A percentile compares a stretch with the other conserved stretches of the same genome.
phyloP scores from a whole-genome alignment of 352 stramenopile genomes.

The Pythium rhizo-oryzae region DNA sequence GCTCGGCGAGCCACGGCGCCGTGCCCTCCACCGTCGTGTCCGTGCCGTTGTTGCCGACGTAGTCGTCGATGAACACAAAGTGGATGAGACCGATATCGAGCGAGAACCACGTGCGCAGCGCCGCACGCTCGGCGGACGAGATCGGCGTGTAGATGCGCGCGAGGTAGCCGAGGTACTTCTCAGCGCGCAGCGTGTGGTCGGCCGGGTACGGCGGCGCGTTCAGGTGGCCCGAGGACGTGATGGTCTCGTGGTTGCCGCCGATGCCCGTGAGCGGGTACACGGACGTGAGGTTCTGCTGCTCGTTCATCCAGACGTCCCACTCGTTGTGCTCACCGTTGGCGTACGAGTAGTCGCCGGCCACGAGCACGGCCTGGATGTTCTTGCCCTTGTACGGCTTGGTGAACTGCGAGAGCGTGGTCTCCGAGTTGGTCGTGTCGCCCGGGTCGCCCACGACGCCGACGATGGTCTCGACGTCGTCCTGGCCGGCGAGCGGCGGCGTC shows the following conservation, averaged over 20 bases:
- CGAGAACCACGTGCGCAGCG: conserved; percentile 12
- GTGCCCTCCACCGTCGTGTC: conserved; percentile 9
- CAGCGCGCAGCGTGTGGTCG: conserved; percentile 2
- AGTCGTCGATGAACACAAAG: conserved; percentile 18
- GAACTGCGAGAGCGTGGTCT: conserved; percentile 12
- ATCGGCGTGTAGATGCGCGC: conserved; percentile 15
- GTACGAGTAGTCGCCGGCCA: conserved; percentile 14
- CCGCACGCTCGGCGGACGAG: neutral
- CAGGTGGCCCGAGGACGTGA: conserved; percentile 8
- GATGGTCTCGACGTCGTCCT: conserved; percentile 6
- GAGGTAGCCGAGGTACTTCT: conserved; percentile 17
- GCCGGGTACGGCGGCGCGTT: conserved; percentile 1
- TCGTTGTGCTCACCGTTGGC: conserved; percentile 12
- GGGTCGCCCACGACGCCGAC: conserved; percentile 12
- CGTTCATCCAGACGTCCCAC: conserved; percentile 16
- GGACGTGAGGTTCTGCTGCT: conserved; percentile 13
- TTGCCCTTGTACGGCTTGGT: conserved; percentile 12
- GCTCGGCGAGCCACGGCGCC: conserved; percentile 13
- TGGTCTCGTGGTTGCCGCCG: conserved; percentile 16
- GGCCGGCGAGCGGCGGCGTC: conserved; percentile 5
- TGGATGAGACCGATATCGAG: conserved; percentile 17
- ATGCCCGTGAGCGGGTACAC: conserved; percentile 16
- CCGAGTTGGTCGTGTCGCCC: conserved; percentile 17
- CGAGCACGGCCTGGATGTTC: conserved; percentile 11
- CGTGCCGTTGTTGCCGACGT: conserved; percentile 14